Conservation (phyloP, 169 alveolate genomes). For the Cryptosporidium baileyi region DNA sequence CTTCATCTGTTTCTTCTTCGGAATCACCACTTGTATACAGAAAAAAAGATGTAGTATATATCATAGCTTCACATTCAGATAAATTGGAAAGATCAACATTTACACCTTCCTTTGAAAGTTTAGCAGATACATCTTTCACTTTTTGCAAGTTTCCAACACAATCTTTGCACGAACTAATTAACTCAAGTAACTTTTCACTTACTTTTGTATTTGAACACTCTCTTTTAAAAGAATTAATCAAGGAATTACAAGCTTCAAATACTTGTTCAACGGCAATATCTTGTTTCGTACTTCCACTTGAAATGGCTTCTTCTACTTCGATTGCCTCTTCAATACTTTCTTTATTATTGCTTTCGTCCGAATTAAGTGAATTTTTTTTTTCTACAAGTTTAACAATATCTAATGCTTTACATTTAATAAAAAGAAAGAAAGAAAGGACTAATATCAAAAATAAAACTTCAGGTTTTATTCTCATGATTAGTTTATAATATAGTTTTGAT, state of each 20-base stretch:
- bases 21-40: background rate
- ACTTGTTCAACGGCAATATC: constrained; percentile 9
- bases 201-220: background rate
- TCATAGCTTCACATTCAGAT: constrained; percentile 22
- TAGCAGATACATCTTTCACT: background rate
- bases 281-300: background rate
- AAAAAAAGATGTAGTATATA: background rate
- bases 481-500: background rate
- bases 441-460: background rate
- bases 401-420: no score
- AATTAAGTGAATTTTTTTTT: background rate
- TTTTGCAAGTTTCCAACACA: background rate
- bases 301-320: constrained; percentile 10
- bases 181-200: background rate
- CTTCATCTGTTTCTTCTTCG: background rate
- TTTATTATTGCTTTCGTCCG: background rate
- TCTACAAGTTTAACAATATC: background rate
- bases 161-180: constrained; percentile 2
- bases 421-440: background rate
- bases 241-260: constrained; percentile 27
- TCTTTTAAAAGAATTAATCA: constrained; percentile 21
- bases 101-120: background rate
- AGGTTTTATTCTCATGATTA: background rate
- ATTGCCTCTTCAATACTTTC: background rate
- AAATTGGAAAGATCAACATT: background rate